Conservation (phyloP, 768 basidiomycete species). For the Plicaturopsis crispa region DNA sequence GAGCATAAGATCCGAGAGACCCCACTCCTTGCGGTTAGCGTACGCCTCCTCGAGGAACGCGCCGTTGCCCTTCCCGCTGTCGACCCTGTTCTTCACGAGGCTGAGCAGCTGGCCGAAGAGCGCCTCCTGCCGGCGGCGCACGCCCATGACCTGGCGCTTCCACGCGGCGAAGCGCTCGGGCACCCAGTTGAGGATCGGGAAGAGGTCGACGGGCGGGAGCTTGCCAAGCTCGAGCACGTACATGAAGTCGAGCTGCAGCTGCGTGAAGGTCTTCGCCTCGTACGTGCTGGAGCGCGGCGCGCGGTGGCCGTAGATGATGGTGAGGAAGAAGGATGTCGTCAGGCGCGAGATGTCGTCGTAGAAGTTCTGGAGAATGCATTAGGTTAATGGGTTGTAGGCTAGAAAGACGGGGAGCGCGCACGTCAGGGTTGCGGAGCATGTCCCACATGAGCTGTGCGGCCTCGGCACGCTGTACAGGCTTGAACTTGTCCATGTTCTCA, state of each 20-base stretch:
- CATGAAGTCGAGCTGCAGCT: conserved; percentile 5
- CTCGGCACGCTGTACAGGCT: conserved; percentile 21
- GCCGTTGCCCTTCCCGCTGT: conserved; percentile 2
- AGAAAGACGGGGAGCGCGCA: conserved; percentile 4
- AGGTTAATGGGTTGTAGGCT: neutral
- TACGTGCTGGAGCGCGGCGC: conserved; percentile 1
- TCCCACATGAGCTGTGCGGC: conserved; percentile 21
- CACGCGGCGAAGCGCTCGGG: conserved; percentile 2
- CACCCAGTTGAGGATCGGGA: conserved; percentile 6
- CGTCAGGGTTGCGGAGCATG: conserved; percentile 18
- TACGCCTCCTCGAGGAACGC: conserved; percentile 6
- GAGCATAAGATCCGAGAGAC: conserved; percentile 1
- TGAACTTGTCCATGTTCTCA: conserved; percentile 12
- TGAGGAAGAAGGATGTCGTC: conserved; percentile 22
- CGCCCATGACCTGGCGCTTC: conserved; percentile 3
- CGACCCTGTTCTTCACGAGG: conserved; percentile 3
- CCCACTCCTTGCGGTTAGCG: conserved; percentile 1
- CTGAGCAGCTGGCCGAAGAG: conserved; percentile 3
- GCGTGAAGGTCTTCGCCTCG: conserved; percentile 2
- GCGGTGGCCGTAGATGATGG: conserved; percentile 13
- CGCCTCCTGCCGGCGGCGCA: conserved; percentile 4
- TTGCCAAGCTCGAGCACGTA: conserved; percentile 5
- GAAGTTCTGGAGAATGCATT: conserved; percentile 15
- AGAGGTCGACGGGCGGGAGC: conserved; percentile 6
- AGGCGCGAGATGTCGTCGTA: conserved; percentile 21